Conservation (phyloP, 371 early-diverging fungal species). For the Blakeslea trispora region DNA sequence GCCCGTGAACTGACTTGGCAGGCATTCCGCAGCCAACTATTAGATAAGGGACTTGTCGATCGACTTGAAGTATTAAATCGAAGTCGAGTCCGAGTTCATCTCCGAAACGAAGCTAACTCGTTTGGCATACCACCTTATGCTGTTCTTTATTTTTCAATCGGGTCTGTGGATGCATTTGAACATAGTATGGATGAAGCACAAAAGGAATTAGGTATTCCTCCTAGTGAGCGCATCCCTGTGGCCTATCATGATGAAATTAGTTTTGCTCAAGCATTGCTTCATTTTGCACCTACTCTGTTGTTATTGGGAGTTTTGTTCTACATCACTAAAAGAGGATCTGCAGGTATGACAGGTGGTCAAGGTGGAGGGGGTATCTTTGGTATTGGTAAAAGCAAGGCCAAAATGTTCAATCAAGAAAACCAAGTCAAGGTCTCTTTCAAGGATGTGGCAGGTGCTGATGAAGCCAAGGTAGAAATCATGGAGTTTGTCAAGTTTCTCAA, state of each 20-base stretch:
- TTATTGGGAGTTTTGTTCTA: slow-evolving; percentile 87
- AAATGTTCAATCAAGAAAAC: slow-evolving; percentile 95
- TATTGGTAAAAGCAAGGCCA: slow-evolving; percentile 95
- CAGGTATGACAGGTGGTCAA: slow-evolving; percentile 51
- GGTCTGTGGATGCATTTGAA: slow-evolving; percentile 96
- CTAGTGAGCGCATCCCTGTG: slow-evolving; percentile 88
- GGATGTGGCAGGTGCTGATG: slow-evolving; percentile 99
- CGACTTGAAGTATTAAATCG: slow-evolving; percentile 87
- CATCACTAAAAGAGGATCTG: slow-evolving; percentile 80
- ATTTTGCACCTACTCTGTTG: slow-evolving; percentile 92
- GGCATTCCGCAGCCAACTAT: slow-evolving; percentile 83
- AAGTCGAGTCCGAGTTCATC: slow-evolving; percentile 76
- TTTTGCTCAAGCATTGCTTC: slow-evolving; percentile 69
- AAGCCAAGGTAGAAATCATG: slow-evolving; percentile 99
- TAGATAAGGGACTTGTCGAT: slow-evolving; percentile 93
- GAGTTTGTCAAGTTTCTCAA: slow-evolving; percentile 99
- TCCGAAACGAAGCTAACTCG: slow-evolving; percentile 71
- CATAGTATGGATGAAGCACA: slow-evolving; percentile 89
- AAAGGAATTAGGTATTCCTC: slow-evolving; percentile 86
- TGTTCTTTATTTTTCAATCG: slow-evolving; percentile 84
- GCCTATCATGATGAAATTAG: slow-evolving; percentile 82
- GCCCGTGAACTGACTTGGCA: slow-evolving; percentile 87
- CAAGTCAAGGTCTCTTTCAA: slow-evolving; percentile 96
- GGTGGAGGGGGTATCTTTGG: slow-evolving; percentile 87
- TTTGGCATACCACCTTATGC: slow-evolving; percentile 39